These are phyloP conservation scores for Megacollybia marginata DNA, from an alignment of 768 basidiomycete genomes.

Conservation along the genomic window DNA sequence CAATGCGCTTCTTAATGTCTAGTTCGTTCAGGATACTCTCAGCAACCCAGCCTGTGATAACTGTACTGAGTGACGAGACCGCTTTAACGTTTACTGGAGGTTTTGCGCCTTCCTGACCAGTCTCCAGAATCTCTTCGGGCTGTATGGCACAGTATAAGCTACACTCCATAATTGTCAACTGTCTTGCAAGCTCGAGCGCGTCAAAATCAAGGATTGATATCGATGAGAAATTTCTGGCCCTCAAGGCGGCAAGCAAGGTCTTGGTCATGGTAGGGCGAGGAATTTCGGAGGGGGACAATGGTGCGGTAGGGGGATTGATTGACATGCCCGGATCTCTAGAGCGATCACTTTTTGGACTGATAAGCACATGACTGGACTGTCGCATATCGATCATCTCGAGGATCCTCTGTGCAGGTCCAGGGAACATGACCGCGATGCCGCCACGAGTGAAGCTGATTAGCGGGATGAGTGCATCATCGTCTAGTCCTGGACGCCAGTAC, in stretches of 20 bases:
- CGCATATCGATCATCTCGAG: constrained; percentile 58
- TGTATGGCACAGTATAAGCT: constrained; percentile 79
- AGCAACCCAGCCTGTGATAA: constrained; percentile 93
- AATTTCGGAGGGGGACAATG: constrained; percentile 50
- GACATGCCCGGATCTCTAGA: constrained; percentile 72
- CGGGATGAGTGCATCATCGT: constrained; percentile 53
- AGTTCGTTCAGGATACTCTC: constrained; percentile 89
- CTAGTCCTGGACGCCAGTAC: constrained; percentile 78
- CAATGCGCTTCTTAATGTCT: constrained; percentile 78
- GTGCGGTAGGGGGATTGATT: constrained; percentile 49
- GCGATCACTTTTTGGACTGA: constrained; percentile 56
- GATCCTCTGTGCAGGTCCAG: constrained; percentile 66
- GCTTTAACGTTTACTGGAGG: constrained; percentile 70
- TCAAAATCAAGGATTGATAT: constrained; percentile 89
- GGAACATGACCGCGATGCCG: constrained; percentile 54
- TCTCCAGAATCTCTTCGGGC: constrained; percentile 84
- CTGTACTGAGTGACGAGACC: constrained; percentile 82
- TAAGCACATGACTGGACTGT: constrained; percentile 33
- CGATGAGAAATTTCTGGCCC: constrained; percentile 53
- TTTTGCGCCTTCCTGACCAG: constrained; percentile 62
- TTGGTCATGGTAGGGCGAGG: constrained; percentile 87
- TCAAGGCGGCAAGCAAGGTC: constrained; percentile 57
- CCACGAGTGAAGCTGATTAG: constrained; percentile 57
- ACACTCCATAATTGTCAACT: constrained; percentile 91
- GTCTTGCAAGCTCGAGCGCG: constrained; percentile 83